A percentile compares a stretch with the other conserved stretches of the same genome.
phyloP scores from a whole-genome alignment of 1,139 yeast species.

The Kodamaea derodonti region DNA sequence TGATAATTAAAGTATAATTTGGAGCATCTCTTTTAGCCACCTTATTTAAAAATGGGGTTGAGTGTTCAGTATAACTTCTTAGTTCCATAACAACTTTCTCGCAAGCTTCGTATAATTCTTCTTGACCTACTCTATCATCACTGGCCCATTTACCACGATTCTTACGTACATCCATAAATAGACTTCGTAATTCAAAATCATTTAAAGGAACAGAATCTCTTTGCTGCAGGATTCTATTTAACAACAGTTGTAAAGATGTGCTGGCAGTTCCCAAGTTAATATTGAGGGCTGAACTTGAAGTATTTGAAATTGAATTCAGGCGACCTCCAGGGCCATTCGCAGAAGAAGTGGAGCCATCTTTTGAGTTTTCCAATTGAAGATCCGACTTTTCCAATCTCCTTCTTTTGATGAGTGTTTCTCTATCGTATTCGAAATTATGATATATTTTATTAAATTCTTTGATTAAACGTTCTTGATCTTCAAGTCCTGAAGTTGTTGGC shows the following conservation, averaged over 20 bases:
- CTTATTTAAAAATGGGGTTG: constrained; percentile 90
- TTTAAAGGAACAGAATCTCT: constrained; percentile 71
- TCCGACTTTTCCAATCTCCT: constrained; percentile 79
- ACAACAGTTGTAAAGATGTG: constrained; percentile 76
- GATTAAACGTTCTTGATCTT: constrained; percentile 38
- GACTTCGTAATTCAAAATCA: constrained; percentile 80
- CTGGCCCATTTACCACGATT: constrained; percentile 97
- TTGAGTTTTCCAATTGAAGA: constrained; percentile 51
- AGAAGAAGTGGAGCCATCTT: constrained; percentile 5
- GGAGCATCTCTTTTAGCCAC: constrained; percentile 98
- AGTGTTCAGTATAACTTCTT: constrained; percentile 91
- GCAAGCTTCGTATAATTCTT: constrained; percentile 94
- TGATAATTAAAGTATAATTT: constrained; percentile 83
- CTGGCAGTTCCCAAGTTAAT: constrained; percentile 63
- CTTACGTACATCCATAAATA: constrained; percentile 89
- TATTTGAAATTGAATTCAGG: background rate
- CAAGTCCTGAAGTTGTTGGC: constrained; percentile 14
- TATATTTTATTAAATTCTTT: constrained; percentile 57
- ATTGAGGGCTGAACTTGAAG: constrained; percentile 16
- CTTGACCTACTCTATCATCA: constrained; percentile 93
- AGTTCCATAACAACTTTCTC: constrained; percentile 90
- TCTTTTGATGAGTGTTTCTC: constrained; percentile 73
- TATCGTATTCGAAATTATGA: constrained; percentile 81
- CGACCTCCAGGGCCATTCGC: background rate
- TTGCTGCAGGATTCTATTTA: constrained; percentile 72